A percentile compares a stretch with the other conserved stretches of the same genome.
Evolutionary conservation across 2,329 filamentous ascomycete species (phyloP).

Genomic region (Cephalotrichum gorgonifer): DNA sequence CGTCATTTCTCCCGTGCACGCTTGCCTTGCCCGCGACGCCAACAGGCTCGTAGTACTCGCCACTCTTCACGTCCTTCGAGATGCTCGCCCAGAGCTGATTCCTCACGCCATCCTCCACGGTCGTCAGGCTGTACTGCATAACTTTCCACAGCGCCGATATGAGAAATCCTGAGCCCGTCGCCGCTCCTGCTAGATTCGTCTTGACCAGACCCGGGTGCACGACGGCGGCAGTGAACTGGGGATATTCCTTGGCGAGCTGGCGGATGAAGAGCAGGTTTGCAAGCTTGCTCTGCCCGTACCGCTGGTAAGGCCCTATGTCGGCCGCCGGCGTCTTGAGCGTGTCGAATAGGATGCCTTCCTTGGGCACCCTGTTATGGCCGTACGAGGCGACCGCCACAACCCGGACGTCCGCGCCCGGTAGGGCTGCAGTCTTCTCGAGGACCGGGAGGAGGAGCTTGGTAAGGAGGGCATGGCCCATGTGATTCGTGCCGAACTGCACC

Average conservation of each 20-base stretch:
- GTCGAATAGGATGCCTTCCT: conserved; percentile 17
- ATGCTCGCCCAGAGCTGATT: conserved; percentile 33
- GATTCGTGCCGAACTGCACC: conserved; percentile 36
- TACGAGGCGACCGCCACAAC: conserved; percentile 17
- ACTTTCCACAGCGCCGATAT: conserved; percentile 10
- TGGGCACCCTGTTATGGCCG: conserved; percentile 13
- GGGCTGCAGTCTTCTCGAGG: conserved; percentile 22
- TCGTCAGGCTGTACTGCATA: conserved; percentile 7
- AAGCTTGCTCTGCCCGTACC: conserved; percentile 21
- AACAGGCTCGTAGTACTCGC: conserved; percentile 22
- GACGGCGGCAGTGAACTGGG: conserved; percentile 14
- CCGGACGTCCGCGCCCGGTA: conserved; percentile 15
- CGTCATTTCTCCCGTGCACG: conserved; percentile 14
- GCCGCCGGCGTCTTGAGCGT: conserved; percentile 14
- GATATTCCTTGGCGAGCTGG: conserved; percentile 15
- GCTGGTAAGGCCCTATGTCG: conserved; percentile 11
- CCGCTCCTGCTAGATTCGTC: conserved; percentile 16
- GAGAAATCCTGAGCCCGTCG: conserved; percentile 19
- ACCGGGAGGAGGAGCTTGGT: conserved; percentile 23
- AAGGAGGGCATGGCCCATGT: conserved; percentile 37
- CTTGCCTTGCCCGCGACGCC: conserved; percentile 15
- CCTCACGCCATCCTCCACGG: conserved; percentile 6
- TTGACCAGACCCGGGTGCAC: conserved; percentile 18
- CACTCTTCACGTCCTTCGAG: conserved; percentile 18
- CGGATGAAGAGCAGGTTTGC: conserved; percentile 19